Base-by-base conservation (phyloP, 208 protist genomes). In the Ichthyophonus hoferi region DNA sequence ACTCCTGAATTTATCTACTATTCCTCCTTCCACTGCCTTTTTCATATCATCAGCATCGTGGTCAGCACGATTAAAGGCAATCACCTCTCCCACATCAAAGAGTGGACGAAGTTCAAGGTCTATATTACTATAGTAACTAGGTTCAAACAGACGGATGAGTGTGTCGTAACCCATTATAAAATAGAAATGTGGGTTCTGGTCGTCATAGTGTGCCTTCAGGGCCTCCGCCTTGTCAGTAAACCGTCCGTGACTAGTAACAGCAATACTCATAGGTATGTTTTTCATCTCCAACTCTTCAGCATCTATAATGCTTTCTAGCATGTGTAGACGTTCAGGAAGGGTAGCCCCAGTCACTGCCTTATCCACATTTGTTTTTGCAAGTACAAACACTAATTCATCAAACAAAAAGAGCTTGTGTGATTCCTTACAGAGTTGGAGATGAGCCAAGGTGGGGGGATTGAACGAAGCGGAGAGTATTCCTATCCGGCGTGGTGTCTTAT, bases 111-210 rank as follows among this genome's bases (percentile, higher is more conserved):
- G 40, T 42, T 38, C 38, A 7, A 7, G 14, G 39, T 14, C 17
- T 12, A 85, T 85, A 58, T 85, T 37, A 24, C 17, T 42, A 42
- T 85, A 85, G 81, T 85, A 85, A 14, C 41, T 85, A 12, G 81
- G 81, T 17, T 85, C 81, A 42, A 85, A 85, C 14, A 85, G 40
- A 34, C 81, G 81, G 3, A 50, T 42, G 38, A 85, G 81, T n/a
- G 81, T 85, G 40, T 85, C 81, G 33, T 43, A 85, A 17, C 81
- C 81, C 81, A 85, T 41, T 17, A 85, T 17, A 58, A 85, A 85
- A 24, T n/a, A 31, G 31, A 38, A 50, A 42, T 50, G 35, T 12
- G 3, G 31, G 24, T 58, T 14, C 12, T 37, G 17, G 40, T 39
- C 17, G 14, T 24, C n/a, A 35, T 85, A 85, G 17, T 41, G 33